Base-by-base conservation (phyloP, 352 stramenopile species). In the Globisporangium paroecandrum region DNA sequence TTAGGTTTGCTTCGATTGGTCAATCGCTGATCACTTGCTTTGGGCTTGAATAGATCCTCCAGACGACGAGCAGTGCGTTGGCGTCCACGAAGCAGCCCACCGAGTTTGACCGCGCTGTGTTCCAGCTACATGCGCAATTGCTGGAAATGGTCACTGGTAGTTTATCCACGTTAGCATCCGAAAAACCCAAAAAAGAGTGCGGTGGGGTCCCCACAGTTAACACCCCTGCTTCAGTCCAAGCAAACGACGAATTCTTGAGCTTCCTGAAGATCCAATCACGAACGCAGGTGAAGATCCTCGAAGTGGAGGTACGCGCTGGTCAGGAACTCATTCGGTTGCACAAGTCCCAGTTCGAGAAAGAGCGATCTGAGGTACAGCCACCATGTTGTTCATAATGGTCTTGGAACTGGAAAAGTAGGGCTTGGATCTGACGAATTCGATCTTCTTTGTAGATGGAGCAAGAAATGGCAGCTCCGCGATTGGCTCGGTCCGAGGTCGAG, bases 241-340 rank as follows among this genome's bases (percentile, higher is more conserved):
- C 38, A 15, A 79, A 71, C 46, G 66, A 73, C 1, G 73, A 82
- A 41, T 81, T 82, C 64, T 65, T 85, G 13, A 64, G 79, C 61
- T 85, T 85, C 13, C 62, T 85, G 1, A 75, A 85, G 71, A 69
- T 68, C 12, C 77, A 81, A 34, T 55, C 73, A 5, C 77, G 72
- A 20, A 81, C 73, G 1, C 77, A 85, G 65, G 68, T 82, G 18
- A 83, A 77, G 65, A 79, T 91, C 36, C 73, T 91, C 3, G 76
- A 91, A 59, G 77, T 83, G 20, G 82, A 91, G 64, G 62, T 91
- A 3, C 77, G 78, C 8, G 82, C 82, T 3, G 80, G 82, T 0
- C 77, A 89, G 62, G 82, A 91, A 15, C 71, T 91, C 15, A 68
- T 89, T 12, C 78, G 82, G 0, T 55, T 91, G 8, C 80, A 88